Evolutionary conservation across 176 grass and related monocot genomes (phyloP), one percentile per base, ranked within the genome.

Genomic region (Urochloa ruziziensis): DNA sequence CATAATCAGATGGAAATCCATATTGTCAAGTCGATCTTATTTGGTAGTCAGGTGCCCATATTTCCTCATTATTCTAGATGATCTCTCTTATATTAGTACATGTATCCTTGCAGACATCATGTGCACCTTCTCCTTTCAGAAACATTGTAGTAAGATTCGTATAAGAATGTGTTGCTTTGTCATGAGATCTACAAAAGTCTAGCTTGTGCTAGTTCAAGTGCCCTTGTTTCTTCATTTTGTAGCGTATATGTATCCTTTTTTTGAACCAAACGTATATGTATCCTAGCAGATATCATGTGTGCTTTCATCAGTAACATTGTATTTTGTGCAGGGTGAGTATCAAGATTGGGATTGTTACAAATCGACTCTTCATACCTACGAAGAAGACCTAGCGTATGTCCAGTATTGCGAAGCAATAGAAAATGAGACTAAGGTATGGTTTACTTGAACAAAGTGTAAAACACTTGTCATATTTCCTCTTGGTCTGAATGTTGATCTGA

Each of bases 381-480:
- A 66, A 35, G 3, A 36, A 3, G 70, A 84, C 27, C 32, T 54
- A 53, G 33, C 47, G 42, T 84, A 75, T 65, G 33, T 84, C 33
- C 33, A 52, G n/a, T 84, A 56, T 7, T 75, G 7, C 17, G 33
- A 74, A 13, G 59, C 62, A 12, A 4, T 84, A 12, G 60, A 5
- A 84, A 54, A 75, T 0, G 33, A 54, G 61, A 84, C 34, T 21
- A 75, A 83, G 81, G 81, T 83, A 83, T 66, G 32, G 35, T 66
- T 46, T 70, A 5, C 28, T 36, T 1, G 13, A 73, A 12, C 43
- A 28, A 49, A 51, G 1, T 64, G 15, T 11, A 48, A 82, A 62
- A 36, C 62, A 16, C 11, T 47, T 37, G 13, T 71, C 54, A 25
- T 52, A 37, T 17, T 51, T 56, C 56, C n/a, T 6, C n/a, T n/a